Evolutionary conservation across 75 land plant species (phyloP).

Genomic region (Pinus albicaulis): DNA sequence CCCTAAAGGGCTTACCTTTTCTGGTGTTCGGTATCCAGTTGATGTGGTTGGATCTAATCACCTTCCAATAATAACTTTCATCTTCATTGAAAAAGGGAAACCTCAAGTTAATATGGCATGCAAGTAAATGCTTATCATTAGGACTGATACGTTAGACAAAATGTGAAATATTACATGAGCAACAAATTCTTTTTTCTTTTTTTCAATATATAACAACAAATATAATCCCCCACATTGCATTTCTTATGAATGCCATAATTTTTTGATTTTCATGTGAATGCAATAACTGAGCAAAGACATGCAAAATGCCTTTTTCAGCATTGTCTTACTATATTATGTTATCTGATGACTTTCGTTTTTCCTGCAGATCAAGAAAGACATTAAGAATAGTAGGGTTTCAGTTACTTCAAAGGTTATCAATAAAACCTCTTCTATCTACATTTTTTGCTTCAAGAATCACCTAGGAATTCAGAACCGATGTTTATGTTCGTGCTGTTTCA

Average conservation of each 20-base stretch:
- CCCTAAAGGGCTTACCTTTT: no score
- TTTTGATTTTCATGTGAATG: conserved; percentile 1
- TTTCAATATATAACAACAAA: neutral
- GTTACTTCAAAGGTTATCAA: conserved; percentile 76
- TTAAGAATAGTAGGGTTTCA: conserved; percentile 74
- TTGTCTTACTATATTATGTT: neutral
- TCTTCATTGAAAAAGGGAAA: no score
- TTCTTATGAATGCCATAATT: neutral
- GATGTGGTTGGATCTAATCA: no score
- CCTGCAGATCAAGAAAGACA: conserved; percentile 84
- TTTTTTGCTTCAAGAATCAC: neutral
- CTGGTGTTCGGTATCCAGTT: no score
- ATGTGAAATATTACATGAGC: neutral
- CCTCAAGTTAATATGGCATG: no score
- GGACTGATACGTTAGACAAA: neutral
- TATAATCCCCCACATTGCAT: neutral
- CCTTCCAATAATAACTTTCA: no score
- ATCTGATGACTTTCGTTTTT: neutral
- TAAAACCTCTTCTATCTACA: conserved; percentile 5
- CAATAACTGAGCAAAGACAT: neutral
- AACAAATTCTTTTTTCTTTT: neutral
- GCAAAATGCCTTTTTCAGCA: neutral
- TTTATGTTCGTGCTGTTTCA: neutral
- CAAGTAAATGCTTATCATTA: no score
- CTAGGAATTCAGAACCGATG: neutral